Conservation (phyloP, 2,329 filamentous ascomycete species). For the Cordyceps fumosorosea region DNA sequence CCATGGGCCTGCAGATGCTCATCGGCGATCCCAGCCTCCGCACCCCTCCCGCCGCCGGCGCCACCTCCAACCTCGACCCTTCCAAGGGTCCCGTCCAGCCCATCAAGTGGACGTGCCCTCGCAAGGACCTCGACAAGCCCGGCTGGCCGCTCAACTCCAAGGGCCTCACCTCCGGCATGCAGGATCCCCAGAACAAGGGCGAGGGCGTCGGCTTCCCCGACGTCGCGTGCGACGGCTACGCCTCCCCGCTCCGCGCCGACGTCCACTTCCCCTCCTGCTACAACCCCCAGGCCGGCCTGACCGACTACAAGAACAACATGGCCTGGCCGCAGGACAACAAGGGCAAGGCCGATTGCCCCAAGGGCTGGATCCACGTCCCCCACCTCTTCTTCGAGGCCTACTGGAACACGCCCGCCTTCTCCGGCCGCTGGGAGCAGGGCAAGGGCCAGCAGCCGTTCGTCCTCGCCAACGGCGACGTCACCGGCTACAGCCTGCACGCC, state of each 20-base stretch:
- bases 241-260: constrained; percentile 57
- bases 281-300: constrained; percentile 54
- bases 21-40: constrained; percentile 56
- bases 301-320: constrained; percentile 60
- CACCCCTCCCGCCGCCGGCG: constrained; percentile 47
- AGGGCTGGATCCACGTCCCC: constrained; percentile 47
- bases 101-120: constrained; percentile 56
- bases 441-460: constrained; percentile 58
- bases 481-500: constrained; percentile 63
- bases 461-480: constrained; percentile 61
- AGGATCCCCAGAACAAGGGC: constrained; percentile 46
- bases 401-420: constrained; percentile 51
- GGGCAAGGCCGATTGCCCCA: constrained; percentile 48
- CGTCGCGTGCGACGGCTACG: constrained; percentile 57
- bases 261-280: constrained; percentile 71
- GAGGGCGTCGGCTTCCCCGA: constrained; percentile 62
- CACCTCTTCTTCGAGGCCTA: constrained; percentile 55
- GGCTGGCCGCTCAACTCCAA: constrained; percentile 50
- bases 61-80: constrained; percentile 44
- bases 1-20: constrained; percentile 63
- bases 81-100: constrained; percentile 45
- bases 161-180: constrained; percentile 48
- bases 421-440: constrained; percentile 46
- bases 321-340: constrained; percentile 48
- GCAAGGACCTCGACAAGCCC: constrained; percentile 38